Percentiles rank a stretch among this genome's conserved stretches.
These are phyloP conservation scores for Physaria fendleri DNA, from an alignment of 345 rosid genomes.

Conservation along the genomic window DNA sequence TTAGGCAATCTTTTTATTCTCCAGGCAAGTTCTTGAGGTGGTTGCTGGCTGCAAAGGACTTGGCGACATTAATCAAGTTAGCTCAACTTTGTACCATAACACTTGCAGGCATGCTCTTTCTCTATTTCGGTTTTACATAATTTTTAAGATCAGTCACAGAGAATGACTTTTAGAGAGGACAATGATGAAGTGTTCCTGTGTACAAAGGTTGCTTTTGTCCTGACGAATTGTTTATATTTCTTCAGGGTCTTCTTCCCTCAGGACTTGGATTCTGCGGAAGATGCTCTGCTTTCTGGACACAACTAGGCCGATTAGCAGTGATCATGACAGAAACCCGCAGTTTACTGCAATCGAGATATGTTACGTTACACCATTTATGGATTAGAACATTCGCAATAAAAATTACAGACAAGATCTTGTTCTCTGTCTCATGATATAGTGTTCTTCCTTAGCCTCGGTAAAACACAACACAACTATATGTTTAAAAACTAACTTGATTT, in stretches of 20 bases:
- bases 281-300: constrained; percentile 56
- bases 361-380: constrained; percentile 6
- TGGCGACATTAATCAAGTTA: constrained; percentile 47
- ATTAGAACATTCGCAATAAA: constrained; percentile 9
- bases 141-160: neutral
- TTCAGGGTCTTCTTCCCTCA: constrained; percentile 94
- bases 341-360: neutral
- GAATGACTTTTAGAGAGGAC: neutral
- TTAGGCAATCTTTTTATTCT: neutral
- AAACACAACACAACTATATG: neutral
- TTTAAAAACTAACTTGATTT: too few species aligned
- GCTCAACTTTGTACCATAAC: constrained; percentile 73
- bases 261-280: constrained; percentile 70
- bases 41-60: constrained; percentile 86
- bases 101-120: constrained; percentile 63
- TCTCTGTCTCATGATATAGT: constrained; percentile 14
- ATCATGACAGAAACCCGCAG: neutral
- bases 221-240: neutral
- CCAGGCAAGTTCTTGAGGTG: constrained; percentile 93
- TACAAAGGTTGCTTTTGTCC: neutral
- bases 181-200: neutral
- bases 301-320: constrained; percentile 19
- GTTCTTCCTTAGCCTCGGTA: constrained; percentile 13
- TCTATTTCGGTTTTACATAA: neutral
- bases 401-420: neutral